Conservation (phyloP, 2,329 filamentous ascomycete genomes). For the Ascochyta clinopodiicola region DNA sequence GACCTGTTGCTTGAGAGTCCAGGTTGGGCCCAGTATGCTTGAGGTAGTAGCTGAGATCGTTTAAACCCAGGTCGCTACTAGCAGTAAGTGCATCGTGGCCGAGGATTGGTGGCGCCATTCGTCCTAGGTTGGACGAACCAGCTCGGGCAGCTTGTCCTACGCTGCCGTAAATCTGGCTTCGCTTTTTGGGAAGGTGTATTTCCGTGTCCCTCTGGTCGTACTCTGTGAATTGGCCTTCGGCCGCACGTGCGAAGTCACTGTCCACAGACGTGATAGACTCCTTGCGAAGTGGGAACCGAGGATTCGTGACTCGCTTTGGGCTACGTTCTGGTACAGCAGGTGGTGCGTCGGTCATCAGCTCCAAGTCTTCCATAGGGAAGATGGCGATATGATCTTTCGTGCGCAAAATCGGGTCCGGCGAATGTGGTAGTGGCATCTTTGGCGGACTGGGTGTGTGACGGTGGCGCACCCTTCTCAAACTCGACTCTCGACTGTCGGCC, state of each 20-base stretch:
- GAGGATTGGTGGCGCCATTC: conserved; percentile 43
- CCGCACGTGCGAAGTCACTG: conserved; percentile 33
- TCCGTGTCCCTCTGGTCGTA: conserved; percentile 25
- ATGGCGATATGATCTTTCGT: conserved; percentile 20
- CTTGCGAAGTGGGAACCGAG: conserved; percentile 22
- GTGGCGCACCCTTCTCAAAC: conserved; percentile 15
- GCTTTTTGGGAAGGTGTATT: conserved; percentile 20
- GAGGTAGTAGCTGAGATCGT: conserved; percentile 41
- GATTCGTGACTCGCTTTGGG: conserved; percentile 31
- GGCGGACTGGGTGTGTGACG: conserved; percentile 21
- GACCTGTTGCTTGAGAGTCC: conserved; percentile 13
- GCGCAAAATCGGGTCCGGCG: conserved; percentile 13
- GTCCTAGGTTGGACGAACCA: conserved; percentile 29
- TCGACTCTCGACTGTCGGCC: conserved; percentile 19
- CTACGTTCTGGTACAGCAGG: conserved; percentile 34
- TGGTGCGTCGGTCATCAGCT: conserved; percentile 15
- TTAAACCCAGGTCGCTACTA: conserved; percentile 33
- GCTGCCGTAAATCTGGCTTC: conserved; percentile 3
- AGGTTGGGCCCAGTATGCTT: conserved; percentile 38
- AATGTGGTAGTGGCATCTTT: conserved; percentile 19
- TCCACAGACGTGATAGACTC: conserved; percentile 22
- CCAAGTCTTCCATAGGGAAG: conserved; percentile 26
- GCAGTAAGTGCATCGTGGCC: conserved; percentile 40
- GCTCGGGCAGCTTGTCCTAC: conserved; percentile 24
- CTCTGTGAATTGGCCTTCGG: conserved; percentile 33